phyloP scores from a whole-genome alignment of 2,329 filamentous ascomycete species.

The Ceratocystis destructans region DNA sequence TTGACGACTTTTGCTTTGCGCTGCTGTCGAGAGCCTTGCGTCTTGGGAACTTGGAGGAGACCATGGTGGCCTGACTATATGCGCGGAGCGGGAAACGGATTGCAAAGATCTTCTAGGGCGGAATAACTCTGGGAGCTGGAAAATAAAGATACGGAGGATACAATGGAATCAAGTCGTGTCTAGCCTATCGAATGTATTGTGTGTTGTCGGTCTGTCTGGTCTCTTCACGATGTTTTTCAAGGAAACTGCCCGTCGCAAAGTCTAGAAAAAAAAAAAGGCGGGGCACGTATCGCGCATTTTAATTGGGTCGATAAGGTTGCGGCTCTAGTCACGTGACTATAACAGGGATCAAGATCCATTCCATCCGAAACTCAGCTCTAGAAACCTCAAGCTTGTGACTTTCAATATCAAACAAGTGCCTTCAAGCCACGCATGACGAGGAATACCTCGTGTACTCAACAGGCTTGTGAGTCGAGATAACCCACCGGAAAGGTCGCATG shows the following conservation, averaged over 20 bases:
- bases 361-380: not conserved
- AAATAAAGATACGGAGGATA: too few species aligned
- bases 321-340: not conserved
- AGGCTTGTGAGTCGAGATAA: not conserved
- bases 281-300: not conserved
- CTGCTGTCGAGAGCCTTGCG: conserved; percentile 17
- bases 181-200: too few species aligned
- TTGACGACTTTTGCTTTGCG: not conserved
- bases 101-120: not conserved
- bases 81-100: not conserved
- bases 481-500: not conserved
- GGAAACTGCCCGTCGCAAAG: not conserved
- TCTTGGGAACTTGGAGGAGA: conserved; percentile 15
- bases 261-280: conserved; percentile 1
- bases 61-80: not conserved
- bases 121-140: not conserved
- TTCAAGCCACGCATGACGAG: not conserved
- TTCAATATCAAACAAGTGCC: too few species aligned
- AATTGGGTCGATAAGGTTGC: not conserved
- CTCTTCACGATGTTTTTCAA: not conserved
- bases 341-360: not conserved
- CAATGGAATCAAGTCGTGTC: too few species aligned
- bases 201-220: not conserved
- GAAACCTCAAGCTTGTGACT: too few species aligned
- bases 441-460: not conserved